phyloP scores from a whole-genome alignment of 805 yeast genomes.

The Diddensiella transvaalensis region DNA sequence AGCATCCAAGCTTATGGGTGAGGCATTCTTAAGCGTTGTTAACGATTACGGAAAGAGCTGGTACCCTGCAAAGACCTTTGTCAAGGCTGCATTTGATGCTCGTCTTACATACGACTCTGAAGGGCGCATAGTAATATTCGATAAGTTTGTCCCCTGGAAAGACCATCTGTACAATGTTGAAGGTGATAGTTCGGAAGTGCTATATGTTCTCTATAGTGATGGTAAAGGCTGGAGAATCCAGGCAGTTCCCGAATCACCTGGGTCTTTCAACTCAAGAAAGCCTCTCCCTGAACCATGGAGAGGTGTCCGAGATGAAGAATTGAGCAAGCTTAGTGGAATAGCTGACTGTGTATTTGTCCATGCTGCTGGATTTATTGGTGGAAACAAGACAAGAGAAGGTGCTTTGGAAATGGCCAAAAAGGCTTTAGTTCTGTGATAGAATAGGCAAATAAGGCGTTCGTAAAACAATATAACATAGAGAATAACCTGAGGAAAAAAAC shows the following conservation, averaged over 20 bases:
- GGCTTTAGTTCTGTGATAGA: conserved; percentile 29
- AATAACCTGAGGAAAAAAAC: conserved; percentile 2
- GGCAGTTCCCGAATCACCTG: conserved; percentile 77
- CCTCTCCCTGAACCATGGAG: conserved; percentile 90
- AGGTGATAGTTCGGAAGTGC: conserved; percentile 48
- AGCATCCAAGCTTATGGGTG: conserved; percentile 83
- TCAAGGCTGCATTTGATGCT: conserved; percentile 60
- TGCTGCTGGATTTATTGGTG: conserved; percentile 96
- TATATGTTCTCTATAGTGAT: conserved; percentile 80
- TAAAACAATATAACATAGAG: too few species aligned
- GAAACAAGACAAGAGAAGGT: conserved; percentile 75
- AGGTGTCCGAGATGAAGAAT: conserved; percentile 88
- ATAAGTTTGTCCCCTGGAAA: conserved; percentile 90
- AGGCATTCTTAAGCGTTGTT: conserved; percentile 64
- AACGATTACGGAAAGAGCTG: conserved; percentile 76
- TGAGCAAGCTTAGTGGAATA: conserved; percentile 72
- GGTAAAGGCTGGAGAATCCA: conserved; percentile 75
- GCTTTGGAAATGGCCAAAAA: conserved; percentile 68
- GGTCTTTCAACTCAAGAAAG: conserved; percentile 79
- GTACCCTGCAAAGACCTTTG: conserved; percentile 84
- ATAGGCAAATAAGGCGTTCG: neutral
- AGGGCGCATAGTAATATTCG: conserved; percentile 72
- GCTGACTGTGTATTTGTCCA: conserved; percentile 88
- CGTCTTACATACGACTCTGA: conserved; percentile 59
- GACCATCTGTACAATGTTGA: conserved; percentile 82